Evolutionary conservation across 495 filamentous ascomycete genomes (phyloP), one percentile per base, ranked within the genome.

Genomic region (Daldinia caldariorum): DNA sequence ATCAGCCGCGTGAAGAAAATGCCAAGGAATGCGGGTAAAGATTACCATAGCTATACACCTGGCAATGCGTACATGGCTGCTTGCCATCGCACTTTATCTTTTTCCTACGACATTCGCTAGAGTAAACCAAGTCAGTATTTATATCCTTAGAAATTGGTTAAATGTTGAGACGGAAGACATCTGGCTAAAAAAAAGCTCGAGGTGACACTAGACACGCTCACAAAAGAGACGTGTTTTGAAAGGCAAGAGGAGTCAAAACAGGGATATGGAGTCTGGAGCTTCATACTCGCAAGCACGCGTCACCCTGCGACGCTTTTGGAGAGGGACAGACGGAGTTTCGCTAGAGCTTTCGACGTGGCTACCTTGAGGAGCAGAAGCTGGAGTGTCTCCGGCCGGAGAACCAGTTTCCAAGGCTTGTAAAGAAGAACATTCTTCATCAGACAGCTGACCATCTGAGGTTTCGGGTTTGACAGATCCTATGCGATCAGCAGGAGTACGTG

Each of bases 1-100:
- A 75, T 85, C 70, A 86, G 82, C 66, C 61, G 74, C n/a, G 20
- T 20, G 32, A 50, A 20, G 58, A 55, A 66, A 50, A 39, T 54
- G 45, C 6, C 13, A 60, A 55, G 38, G 50, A 63, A 51, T 34
- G 37, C 5, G 31, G 58, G 56, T 43, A 54, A 59, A 47, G 79
- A 87, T 80, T 86, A 99, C 95, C 95, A 83, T 98, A 99, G 79
- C 92, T 97, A 80, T 99, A 98, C 39, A 97, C 93, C 6, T 93
- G 96, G 80, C 95, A 99, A 79, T 97, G 95, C 2, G 95, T 97
- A 79, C 95, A 99, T 8, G 95, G 96, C 79, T 97, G 94, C 80
- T 97, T 97, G 63, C 95, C 95, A 76, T 97, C 94, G 74, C 94
- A 98, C 79, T 97, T 99, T 78, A 98, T 97, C 80, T 99, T 99